Evolutionary conservation across 441 rosid genomes (phyloP).

Genomic region (Oxalis stricta): DNA sequence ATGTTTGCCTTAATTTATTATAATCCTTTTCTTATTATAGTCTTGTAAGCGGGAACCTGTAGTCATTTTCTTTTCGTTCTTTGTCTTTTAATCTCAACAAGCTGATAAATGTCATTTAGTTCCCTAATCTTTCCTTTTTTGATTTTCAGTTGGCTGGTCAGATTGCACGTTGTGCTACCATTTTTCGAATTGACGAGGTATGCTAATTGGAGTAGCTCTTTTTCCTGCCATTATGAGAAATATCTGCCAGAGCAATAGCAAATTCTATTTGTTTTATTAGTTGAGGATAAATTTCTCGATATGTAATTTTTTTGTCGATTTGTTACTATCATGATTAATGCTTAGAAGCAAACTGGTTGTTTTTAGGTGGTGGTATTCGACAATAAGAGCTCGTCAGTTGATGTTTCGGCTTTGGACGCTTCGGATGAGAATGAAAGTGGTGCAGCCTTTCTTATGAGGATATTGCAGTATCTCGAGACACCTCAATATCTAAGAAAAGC

Average conservation of each 20-base stretch:
- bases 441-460: slow-evolving; percentile 62
- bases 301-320: not conserved
- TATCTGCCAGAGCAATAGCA: too few relatives aligned
- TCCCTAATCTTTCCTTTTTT: not conserved
- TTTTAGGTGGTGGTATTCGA: slow-evolving; percentile 85
- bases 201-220: not conserved
- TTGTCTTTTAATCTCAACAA: not conserved
- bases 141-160: slow-evolving; percentile 69
- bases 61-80: not conserved
- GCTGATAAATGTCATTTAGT: not conserved
- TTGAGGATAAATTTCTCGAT: too few relatives aligned
- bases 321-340: not conserved
- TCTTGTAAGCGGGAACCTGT: not conserved
- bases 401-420: slow-evolving; percentile 7
- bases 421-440: slow-evolving; percentile 57
- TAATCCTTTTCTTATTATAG: not conserved
- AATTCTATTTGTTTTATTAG: not conserved
- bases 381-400: slow-evolving; percentile 32
- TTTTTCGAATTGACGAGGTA: slow-evolving; percentile 83
- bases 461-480: slow-evolving; percentile 79
- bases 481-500: slow-evolving; percentile 86
- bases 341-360: not conserved
- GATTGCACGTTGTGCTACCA: slow-evolving; percentile 85
- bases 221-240: not conserved
- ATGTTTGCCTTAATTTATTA: not conserved